These are phyloP conservation scores for Macrophomina pseudophaseolina DNA, from an alignment of 2,329 filamentous ascomycete genomes.

Conservation along the genomic window DNA sequence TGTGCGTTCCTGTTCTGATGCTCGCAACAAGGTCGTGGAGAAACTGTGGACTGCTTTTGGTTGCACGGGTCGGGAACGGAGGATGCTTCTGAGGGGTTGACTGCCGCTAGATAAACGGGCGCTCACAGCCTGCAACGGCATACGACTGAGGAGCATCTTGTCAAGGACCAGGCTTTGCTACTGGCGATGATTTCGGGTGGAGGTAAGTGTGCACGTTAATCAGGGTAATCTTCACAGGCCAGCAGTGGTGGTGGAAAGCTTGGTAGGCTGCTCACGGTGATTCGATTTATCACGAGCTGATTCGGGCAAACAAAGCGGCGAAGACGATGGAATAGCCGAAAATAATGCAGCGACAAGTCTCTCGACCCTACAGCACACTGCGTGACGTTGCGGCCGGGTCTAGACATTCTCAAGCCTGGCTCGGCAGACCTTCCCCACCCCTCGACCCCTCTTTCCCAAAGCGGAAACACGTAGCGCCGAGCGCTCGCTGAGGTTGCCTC, in stretches of 20 bases:
- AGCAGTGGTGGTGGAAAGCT: background rate
- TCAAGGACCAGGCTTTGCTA: background rate
- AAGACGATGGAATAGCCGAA: background rate
- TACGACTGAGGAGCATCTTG: background rate
- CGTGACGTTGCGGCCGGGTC: slow-evolving; percentile 4
- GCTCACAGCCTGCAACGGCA: background rate
- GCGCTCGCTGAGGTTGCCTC: background rate
- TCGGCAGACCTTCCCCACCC: slow-evolving; percentile 16
- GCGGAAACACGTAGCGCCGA: slow-evolving; percentile 8
- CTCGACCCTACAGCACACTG: background rate
- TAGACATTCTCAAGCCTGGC: background rate
- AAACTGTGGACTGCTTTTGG: background rate
- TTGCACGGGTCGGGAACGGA: background rate
- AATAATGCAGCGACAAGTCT: background rate
- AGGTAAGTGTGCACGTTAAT: background rate
- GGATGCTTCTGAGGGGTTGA: background rate
- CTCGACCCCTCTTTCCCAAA: slow-evolving; percentile 10
- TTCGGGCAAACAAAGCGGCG: background rate
- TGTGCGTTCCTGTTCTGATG: background rate
- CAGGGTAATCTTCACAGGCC: background rate
- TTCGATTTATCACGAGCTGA: background rate
- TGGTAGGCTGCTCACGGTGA: background rate
- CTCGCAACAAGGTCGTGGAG: background rate
- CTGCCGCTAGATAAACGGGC: background rate
- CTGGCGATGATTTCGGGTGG: background rate